Evolutionary conservation across 163 green algal species (phyloP), one percentile per base, ranked within the genome.

Genomic region (Scenedesmus sp.): DNA sequence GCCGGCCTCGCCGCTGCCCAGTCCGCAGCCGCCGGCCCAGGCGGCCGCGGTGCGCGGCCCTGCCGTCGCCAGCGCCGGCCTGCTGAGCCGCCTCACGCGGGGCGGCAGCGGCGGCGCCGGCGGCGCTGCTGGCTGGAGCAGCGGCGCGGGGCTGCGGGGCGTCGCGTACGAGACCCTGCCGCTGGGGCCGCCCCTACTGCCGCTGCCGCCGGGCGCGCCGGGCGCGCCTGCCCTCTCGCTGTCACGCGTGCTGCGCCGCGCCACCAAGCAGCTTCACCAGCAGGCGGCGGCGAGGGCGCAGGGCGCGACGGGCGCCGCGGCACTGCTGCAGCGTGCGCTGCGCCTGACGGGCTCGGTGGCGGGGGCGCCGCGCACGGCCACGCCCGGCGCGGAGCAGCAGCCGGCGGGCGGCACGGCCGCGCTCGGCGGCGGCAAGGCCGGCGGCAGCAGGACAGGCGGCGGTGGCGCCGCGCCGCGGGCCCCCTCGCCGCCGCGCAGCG

Each of bases 1-100:
- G n/a, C n/a, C n/a, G n/a, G n/a, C n/a, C n/a, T n/a, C n/a, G n/a
- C 39, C 57, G 33, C 36, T 75, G 66, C 54, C 50, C 51, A 76
- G 67, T 15, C 44, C 7, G 36, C 31, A 65, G 33, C 50, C 51
- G 31, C 29, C 22, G 20, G 2, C 67, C 44, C 50, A 20, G 31
- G 31, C 62, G 54, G 36, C 36, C 20, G 44, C 57, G 39, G 62
- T 26, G 51, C 34, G 62, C 36, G 34, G 60, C 60, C 47, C 29
- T 53, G 60, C 6, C 34, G 26, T 29, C 58, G 33, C 34, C 36
- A 36, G 36, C 22, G 10, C 34, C 62, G 50, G 36, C 33, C 26
- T n/a, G 31, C 17, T 44, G 28, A 18, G 26, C 29, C 29, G 15
- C 26, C 31, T 18, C 29, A 20, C 24, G 58, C 58, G 45, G 58